Evolutionary conservation across 2,329 filamentous ascomycete genomes (phyloP), one percentile per base, ranked within the genome.

Genomic region (Botryotinia calthae): DNA sequence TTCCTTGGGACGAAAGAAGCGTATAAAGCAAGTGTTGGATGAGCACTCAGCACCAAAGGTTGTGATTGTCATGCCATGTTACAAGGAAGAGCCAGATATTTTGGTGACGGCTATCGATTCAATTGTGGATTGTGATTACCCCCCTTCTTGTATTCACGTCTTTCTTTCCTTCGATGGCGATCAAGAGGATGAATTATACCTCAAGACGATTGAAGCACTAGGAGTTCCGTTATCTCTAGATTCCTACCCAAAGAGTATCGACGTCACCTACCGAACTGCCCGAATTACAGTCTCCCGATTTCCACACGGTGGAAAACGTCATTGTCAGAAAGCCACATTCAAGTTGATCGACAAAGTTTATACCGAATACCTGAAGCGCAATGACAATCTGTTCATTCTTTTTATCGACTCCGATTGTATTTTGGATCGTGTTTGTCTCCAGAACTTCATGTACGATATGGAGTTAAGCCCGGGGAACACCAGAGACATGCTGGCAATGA

Each of bases 381-480:
- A 97, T 80, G 95, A 98, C 82, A 93, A 98, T 78, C 85, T 98
- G 0, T 98, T 98, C 81, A 91, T 98, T 70, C 88, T 98, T 18
- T 98, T 98, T 83, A 98, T 98, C 80, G 95, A 98, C 83, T 98
- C 95, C 0, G 95, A 98, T 81, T 98, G 96, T 82, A 96, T 98
- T 75, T 85, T 98, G 67, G 95, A 98, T 84, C 89, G 90, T 73
- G 89, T 95, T 58, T 98, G 95, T 81, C 88, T 98, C 74, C 95
- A 98, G 81, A 98, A 98, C 82, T 98, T 98, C 83, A 93, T 98
- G 84, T 98, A 96, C 82, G 95, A 98, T 81, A 98, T 98, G 96
- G 94, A 98, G 82, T 86, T 98, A 74, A 97, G 95, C 82, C 95
- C 95, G 0, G 95, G 95, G 71, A 97, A 95, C 83, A 90, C 93